phyloP scores from a whole-genome alignment of 2,329 filamentous ascomycete species.

The Coleophoma cylindrospora region DNA sequence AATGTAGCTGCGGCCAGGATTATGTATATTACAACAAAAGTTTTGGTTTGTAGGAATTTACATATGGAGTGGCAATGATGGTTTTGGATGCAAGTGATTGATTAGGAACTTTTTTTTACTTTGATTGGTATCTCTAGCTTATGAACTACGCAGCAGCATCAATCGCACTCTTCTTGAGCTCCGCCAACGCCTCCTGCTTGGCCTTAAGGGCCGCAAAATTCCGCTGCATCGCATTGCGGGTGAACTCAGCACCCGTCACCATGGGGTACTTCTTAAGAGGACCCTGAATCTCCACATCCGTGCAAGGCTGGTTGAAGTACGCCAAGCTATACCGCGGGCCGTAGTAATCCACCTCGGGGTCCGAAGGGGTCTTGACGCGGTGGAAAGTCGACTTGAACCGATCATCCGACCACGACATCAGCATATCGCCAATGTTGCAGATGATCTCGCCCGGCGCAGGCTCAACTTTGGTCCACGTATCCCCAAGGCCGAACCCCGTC shows the following conservation, averaged over 20 bases:
- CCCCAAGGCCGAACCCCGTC: constrained; percentile 53
- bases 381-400: constrained; percentile 64
- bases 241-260: constrained; percentile 58
- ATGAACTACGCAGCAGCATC: neutral
- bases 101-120: too few relatives aligned
- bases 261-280: constrained; percentile 56
- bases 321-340: constrained; percentile 60
- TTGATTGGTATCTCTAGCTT: too few relatives aligned
- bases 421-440: constrained; percentile 61
- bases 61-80: neutral
- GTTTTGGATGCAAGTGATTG: neutral
- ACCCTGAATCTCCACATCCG: constrained; percentile 53
- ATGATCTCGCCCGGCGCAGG: constrained; percentile 49
- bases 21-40: constrained; percentile 5
- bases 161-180: neutral
- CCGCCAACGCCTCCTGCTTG: constrained; percentile 31
- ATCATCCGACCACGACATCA: constrained; percentile 65
- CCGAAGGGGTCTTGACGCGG: constrained; percentile 55
- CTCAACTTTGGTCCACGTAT: constrained; percentile 60
- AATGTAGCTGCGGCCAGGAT: neutral
- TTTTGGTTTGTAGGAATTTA: neutral
- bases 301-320: constrained; percentile 61
- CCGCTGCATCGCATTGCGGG: constrained; percentile 46
- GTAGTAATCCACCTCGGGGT: constrained; percentile 48
- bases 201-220: constrained; percentile 49